Evolutionary conservation across 2,329 filamentous ascomycete species (phyloP).

Genomic region (Fusarium sp.): DNA sequence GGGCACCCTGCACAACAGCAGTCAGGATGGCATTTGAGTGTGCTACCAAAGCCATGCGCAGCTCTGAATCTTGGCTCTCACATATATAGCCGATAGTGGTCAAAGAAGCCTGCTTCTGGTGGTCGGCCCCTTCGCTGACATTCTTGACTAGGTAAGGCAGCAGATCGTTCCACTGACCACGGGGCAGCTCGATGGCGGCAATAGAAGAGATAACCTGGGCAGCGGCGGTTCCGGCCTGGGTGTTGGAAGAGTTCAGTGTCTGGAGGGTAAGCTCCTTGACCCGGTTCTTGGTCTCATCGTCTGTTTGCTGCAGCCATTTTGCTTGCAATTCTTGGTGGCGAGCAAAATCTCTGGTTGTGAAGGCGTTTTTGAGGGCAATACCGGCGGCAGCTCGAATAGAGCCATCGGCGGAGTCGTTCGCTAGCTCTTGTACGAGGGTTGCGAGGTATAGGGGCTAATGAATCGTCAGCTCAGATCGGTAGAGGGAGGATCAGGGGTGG

Average conservation of each 20-base stretch:
- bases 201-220: conserved; percentile 97
- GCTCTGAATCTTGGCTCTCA: conserved; percentile 90
- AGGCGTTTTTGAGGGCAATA: conserved; percentile 97
- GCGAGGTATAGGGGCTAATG: conserved; percentile 87
- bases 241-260: conserved; percentile 82
- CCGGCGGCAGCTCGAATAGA: conserved; percentile 93
- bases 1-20: conserved; percentile 94
- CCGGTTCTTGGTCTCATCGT: conserved; percentile 81
- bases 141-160: conserved; percentile 91
- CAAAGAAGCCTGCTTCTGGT: conserved; percentile 93
- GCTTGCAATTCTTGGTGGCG: conserved; percentile 90
- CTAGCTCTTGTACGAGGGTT: conserved; percentile 91
- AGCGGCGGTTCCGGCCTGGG: conserved; percentile 86
- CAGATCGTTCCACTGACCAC: conserved; percentile 91
- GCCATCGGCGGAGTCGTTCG: conserved; percentile 85
- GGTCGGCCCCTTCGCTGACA: conserved; percentile 85
- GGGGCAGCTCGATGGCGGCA: conserved; percentile 92
- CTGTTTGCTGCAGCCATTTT: conserved; percentile 90
- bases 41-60: conserved; percentile 80
- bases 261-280: conserved; percentile 93
- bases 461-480: conserved; percentile 43
- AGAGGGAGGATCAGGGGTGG: conserved; percentile 41
- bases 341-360: conserved; percentile 89
- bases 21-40: conserved; percentile 99
- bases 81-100: conserved; percentile 99